Evolutionary conservation across 257 asterid species (phyloP), one percentile per base, ranked within the genome.

Genomic region (Nicotiana obtusifolia): DNA sequence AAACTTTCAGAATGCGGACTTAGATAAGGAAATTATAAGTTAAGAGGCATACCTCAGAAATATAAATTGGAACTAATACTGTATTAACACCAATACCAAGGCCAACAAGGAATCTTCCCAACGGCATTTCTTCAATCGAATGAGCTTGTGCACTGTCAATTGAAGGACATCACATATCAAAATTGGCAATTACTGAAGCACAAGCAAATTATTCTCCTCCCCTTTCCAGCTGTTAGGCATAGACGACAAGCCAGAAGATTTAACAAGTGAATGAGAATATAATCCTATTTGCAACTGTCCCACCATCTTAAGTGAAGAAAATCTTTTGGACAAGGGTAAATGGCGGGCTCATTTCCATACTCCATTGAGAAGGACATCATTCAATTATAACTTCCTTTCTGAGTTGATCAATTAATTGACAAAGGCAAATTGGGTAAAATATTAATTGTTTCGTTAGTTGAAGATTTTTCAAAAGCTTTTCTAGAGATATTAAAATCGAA

Each of bases 51-150:
- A 94, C 98, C 97, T 94, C 97, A n/a, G 97, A 93, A 84, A 91
- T 86, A 87, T 93, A 94, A 73, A 94, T 87, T 76, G 98, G 97
- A 87, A 94, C 97, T 65, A 94, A 93, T 84, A 93, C 98, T 17
- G 97, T 91, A 87, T 93, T 93, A 84, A 91, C 98, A 83, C 98
- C 98, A 84, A 94, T 90, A 31, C 97, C 97, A 71, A 94, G 94
- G 83, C 98, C 98, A 81, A 91, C 97, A 35, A 93, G 91, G 85
- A 94, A 93, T 83, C 97, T 91, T 73, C 98, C 98, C 78, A 69
- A 88, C 22, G 93, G 93, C 87, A 94, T 90, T 82, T 90, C 95
- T 49, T 93, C 86, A 87, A 93, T 84, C 83, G 97, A 91, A 76
- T 88, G 94, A 64, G 98, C 98, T 87, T 91, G 97, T 86, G 97